phyloP scores from a whole-genome alignment of 768 basidiomycete species.

The Tulasnella sp. region DNA sequence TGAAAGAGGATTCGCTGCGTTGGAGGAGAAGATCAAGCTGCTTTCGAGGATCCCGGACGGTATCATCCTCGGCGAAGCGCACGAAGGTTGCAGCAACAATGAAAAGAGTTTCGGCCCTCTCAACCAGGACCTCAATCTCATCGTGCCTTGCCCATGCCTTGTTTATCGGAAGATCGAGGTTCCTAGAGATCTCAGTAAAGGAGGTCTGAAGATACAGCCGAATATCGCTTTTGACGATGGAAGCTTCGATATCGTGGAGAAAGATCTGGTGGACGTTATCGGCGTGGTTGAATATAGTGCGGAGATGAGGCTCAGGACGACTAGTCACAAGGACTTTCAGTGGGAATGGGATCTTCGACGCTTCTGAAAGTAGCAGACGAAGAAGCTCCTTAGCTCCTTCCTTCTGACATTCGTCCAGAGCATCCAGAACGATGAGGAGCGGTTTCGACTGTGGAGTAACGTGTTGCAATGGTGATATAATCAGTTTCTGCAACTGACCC shows the following conservation, averaged over 20 bases:
- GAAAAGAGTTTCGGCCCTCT: neutral
- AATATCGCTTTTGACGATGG: constrained; percentile 11
- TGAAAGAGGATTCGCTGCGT: neutral
- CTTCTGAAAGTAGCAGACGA: constrained; percentile 18
- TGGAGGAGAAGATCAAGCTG: neutral
- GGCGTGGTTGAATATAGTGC: neutral
- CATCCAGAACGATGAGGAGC: constrained; percentile 31
- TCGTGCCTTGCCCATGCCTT: neutral
- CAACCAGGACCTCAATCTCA: neutral
- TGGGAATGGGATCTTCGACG: constrained; percentile 23
- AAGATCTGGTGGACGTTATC: neutral
- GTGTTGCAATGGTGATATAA: constrained; percentile 13
- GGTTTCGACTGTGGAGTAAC: neutral
- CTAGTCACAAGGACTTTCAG: constrained; percentile 30
- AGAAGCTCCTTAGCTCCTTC: constrained; percentile 19
- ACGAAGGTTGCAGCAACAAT: neutral
- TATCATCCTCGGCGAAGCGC: neutral
- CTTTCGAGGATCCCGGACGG: neutral
- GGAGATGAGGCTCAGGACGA: constrained; percentile 26
- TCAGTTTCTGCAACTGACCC: constrained; percentile 19
- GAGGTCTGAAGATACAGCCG: constrained; percentile 10
- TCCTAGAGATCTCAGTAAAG: neutral
- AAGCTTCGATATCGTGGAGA: constrained; percentile 12
- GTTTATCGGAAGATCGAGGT: neutral
- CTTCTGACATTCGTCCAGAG: constrained; percentile 29